phyloP scores from a whole-genome alignment of 345 rosid species.

The Leavenworthia alabamica region DNA sequence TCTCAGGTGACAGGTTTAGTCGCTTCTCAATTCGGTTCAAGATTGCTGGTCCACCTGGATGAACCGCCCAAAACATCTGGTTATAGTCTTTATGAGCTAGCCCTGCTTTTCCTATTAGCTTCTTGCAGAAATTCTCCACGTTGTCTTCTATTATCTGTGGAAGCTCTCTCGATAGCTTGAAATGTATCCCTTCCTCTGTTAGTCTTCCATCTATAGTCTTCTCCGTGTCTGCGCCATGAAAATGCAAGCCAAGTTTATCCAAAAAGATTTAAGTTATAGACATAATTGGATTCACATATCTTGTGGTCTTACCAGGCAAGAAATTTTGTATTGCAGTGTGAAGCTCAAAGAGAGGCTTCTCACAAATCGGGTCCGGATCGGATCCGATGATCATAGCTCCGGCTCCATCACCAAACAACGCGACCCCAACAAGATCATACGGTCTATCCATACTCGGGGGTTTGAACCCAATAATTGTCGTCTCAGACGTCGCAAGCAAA shows the following conservation, averaged over 20 bases:
- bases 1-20: constrained; percentile 62
- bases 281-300: neutral
- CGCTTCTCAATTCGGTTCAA: constrained; percentile 78
- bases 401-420: constrained; percentile 91
- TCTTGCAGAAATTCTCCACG: constrained; percentile 68
- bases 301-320: constrained; percentile 28
- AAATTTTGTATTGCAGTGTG: constrained; percentile 79
- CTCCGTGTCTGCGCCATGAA: constrained; percentile 62
- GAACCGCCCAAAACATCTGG: constrained; percentile 91
- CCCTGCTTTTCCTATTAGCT: constrained; percentile 45
- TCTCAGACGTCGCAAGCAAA: constrained; percentile 81
- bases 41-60: constrained; percentile 98
- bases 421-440: constrained; percentile 93
- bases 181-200: constrained; percentile 89
- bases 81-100: constrained; percentile 49
- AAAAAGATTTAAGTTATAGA: neutral
- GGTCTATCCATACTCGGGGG: constrained; percentile 86
- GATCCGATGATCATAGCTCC: constrained; percentile 81
- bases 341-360: constrained; percentile 85
- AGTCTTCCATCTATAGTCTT: constrained; percentile 76
- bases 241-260: neutral
- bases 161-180: constrained; percentile 81
- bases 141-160: constrained; percentile 90
- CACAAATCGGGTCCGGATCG: constrained; percentile 44
- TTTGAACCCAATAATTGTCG: constrained; percentile 86